These are phyloP conservation scores for Hypoxylon sp. DNA, from an alignment of 2,329 filamentous ascomycete species.

Conservation along the genomic window DNA sequence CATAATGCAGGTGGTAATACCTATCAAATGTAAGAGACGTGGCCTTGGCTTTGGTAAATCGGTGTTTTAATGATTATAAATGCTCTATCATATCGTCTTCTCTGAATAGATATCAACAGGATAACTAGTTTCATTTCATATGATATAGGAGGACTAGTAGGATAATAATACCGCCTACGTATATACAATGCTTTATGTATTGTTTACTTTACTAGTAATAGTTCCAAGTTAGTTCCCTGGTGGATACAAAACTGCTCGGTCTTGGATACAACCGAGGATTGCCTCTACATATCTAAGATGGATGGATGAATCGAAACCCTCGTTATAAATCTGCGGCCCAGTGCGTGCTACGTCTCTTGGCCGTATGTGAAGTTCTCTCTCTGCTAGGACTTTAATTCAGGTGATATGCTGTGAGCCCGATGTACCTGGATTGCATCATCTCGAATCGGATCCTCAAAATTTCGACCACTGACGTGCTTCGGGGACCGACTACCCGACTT, in stretches of 20 bases:
- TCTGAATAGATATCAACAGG: neutral
- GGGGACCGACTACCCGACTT: conserved; percentile 35
- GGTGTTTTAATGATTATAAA: conserved; percentile 22
- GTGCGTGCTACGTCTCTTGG: neutral
- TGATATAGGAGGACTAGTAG: neutral
- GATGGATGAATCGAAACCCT: neutral
- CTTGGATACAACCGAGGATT: conserved; percentile 40
- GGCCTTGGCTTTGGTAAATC: conserved; percentile 18
- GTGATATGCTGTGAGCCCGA: neutral
- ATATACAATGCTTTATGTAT: neutral
- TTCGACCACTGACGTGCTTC: conserved; percentile 32
- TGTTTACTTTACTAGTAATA: conserved; percentile 3
- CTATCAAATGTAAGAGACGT: conserved; percentile 12
- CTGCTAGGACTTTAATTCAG: neutral
- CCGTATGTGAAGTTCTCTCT: neutral
- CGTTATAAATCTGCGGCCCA: neutral
- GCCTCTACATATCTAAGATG: neutral
- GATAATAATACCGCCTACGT: too few species aligned
- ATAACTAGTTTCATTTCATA: neutral
- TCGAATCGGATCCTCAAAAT: neutral
- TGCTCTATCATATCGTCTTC: conserved; percentile 12
- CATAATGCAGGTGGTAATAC: conserved; percentile 25
- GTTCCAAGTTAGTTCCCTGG: neutral
- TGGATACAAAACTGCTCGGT: conserved; percentile 25
- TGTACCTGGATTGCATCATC: conserved; percentile 31